These are phyloP conservation scores for Trichoderma breve DNA, from an alignment of 2,329 filamentous ascomycete species.

Conservation along the genomic window DNA sequence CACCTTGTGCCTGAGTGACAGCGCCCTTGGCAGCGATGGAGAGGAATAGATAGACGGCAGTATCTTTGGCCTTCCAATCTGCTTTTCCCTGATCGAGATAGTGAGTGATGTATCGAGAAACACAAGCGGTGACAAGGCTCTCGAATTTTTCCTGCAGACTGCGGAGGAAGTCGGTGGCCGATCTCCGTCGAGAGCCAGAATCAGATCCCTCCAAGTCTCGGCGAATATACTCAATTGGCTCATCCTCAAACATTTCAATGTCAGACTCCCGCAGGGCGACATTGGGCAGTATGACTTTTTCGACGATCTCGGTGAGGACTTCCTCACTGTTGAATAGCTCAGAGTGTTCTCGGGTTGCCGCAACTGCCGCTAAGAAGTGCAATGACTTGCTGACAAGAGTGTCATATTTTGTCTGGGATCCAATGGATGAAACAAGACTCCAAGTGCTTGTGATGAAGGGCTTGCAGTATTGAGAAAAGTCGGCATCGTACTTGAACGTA, in stretches of 20 bases:
- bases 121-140: constrained; percentile 77
- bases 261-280: constrained; percentile 89
- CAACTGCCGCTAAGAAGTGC: constrained; percentile 89
- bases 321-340: constrained; percentile 79
- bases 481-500: constrained; percentile 93
- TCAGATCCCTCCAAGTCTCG: constrained; percentile 94
- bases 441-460: constrained; percentile 89
- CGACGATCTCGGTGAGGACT: constrained; percentile 81
- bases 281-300: constrained; percentile 94
- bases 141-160: constrained; percentile 90
- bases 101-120: constrained; percentile 80
- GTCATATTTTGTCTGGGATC: constrained; percentile 88
- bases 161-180: constrained; percentile 90
- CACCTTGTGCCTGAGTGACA: constrained; percentile 82
- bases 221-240: constrained; percentile 97
- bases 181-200: constrained; percentile 85
- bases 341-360: constrained; percentile 73
- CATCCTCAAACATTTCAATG: constrained; percentile 94
- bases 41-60: constrained; percentile 93
- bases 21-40: constrained; percentile 90
- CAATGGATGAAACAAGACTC: constrained; percentile 83
- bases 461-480: constrained; percentile 75
- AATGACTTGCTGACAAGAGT: constrained; percentile 90
- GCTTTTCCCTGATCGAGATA: constrained; percentile 77
- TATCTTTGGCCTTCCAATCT: constrained; percentile 98